Percentiles rank a stretch among this genome's conserved stretches.
phyloP scores from a whole-genome alignment of 768 basidiomycete species.

The Amanita subjunquillea region DNA sequence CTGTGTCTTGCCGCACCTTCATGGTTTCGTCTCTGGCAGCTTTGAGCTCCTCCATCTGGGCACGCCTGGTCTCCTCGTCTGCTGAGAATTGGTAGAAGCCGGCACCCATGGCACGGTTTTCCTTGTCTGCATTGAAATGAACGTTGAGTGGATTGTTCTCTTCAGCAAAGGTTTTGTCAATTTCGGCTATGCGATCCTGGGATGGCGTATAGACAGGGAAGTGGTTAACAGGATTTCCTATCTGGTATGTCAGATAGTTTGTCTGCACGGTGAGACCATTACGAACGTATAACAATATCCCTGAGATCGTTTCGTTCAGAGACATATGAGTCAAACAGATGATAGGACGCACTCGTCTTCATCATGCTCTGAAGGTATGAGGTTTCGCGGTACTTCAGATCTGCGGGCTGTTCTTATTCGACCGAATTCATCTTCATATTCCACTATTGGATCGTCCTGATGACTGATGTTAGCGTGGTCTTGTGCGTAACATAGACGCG shows the following conservation, averaged over 20 bases:
- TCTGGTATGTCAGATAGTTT: conserved; percentile 4
- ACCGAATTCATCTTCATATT: conserved; percentile 85
- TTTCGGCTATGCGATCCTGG: conserved; percentile 65
- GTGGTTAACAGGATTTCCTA: conserved; percentile 74
- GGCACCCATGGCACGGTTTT: conserved; percentile 84
- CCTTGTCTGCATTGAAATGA: conserved; percentile 77
- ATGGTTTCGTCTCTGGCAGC: conserved; percentile 63
- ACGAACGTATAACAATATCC: conserved; percentile 49
- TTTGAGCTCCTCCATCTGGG: conserved; percentile 79
- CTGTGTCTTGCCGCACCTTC: conserved; percentile 43
- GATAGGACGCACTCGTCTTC: conserved; percentile 40
- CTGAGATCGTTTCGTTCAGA: conserved; percentile 18
- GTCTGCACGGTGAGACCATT: not conserved
- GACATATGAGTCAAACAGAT: conserved; percentile 7
- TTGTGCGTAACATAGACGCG: not conserved
- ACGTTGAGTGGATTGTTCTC: conserved; percentile 57
- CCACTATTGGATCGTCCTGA: conserved; percentile 69
- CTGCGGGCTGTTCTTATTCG: conserved; percentile 56
- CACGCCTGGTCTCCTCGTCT: conserved; percentile 68
- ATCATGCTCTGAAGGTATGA: conserved; percentile 37
- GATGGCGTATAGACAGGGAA: conserved; percentile 88
- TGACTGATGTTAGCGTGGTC: not conserved
- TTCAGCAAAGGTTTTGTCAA: conserved; percentile 61
- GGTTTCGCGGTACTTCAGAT: conserved; percentile 70
- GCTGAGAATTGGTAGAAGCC: conserved; percentile 87